Base-by-base conservation (phyloP, 768 basidiomycete genomes). In the Chalciporus piperatus region DNA sequence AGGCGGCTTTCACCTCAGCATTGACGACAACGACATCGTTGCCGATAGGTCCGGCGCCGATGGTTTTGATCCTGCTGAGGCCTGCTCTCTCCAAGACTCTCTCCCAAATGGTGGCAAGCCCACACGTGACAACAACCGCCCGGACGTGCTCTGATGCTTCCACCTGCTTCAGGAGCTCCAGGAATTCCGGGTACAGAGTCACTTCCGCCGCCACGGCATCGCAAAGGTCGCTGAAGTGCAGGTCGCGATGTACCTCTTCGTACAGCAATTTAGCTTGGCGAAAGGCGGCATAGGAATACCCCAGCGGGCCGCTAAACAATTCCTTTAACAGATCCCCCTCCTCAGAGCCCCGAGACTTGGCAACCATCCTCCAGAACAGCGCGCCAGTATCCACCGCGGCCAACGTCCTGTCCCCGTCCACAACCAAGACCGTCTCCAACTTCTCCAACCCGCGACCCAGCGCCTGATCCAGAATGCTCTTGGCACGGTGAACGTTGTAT, bases 81-180 rank as follows among this genome's bases (percentile, higher is more conserved):
- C 53, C 53, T 54, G 40, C 53, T 54, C 53, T 54, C 39, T 54
- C 32, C 53, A 54, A 54, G 44, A 54, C 44, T 45, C 50, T 54
- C 53, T 54, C 44, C 53, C 53, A 54, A 41, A 54, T 6, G 16
- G 0, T 13, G 37, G 53, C 39, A 3, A 54, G 53, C 53, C 53
- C 53, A 52, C 53, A 54, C 37, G 53, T 54, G 43, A 54, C 50
- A 45, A 54, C 53, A 41, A 54, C 53, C 39, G 53, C 53, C 43
- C 44, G 43, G 44, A 54, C 53, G 32, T 54, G 50, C 53, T 54
- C 53, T 54, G 53, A 54, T 52, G 53, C 53, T 52, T 52, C 53
- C 50, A 54, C 53, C 50, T 45, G 53, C 50, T 54, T 54, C 53
- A 54, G 50, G 50, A 54, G 53, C 50, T 41, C 53, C 50, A 54